These are phyloP conservation scores for Cryptococcus depauperatus DNA, from an alignment of 1,284 basidiomycete species.

Conservation along the genomic window DNA sequence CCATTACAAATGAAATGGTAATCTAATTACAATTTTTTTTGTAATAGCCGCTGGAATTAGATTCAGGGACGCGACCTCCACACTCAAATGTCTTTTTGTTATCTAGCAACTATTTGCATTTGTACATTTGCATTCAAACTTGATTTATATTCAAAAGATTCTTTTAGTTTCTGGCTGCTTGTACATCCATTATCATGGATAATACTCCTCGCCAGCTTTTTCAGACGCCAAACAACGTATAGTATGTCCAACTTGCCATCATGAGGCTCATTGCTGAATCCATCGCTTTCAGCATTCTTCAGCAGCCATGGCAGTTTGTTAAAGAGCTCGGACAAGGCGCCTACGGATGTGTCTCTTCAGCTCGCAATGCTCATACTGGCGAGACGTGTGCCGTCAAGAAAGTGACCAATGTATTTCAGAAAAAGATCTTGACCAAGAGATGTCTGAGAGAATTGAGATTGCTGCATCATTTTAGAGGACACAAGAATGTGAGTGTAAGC, in stretches of 20 bases:
- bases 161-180: too few relatives aligned
- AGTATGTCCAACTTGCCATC: slow-evolving; percentile 23
- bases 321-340: slow-evolving; percentile 93
- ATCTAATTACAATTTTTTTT: too few relatives aligned
- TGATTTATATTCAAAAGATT: too few relatives aligned
- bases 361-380: slow-evolving; percentile 70
- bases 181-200: slow-evolving; percentile 35
- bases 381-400: slow-evolving; percentile 67
- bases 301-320: slow-evolving; percentile 83
- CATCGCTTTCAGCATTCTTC: slow-evolving; percentile 56
- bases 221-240: slow-evolving; percentile 43
- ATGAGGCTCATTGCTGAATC: background rate
- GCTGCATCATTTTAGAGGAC: slow-evolving; percentile 89
- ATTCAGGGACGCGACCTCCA: too few relatives aligned
- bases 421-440: slow-evolving; percentile 85
- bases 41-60: too few relatives aligned
- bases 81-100: too few relatives aligned
- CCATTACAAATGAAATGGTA: too few relatives aligned
- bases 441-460: slow-evolving; percentile 90
- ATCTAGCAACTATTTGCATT: too few relatives aligned
- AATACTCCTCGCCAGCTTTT: slow-evolving; percentile 42
- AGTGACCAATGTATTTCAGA: slow-evolving; percentile 95
- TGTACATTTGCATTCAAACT: too few relatives aligned
- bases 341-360: slow-evolving; percentile 85
- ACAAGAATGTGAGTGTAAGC: slow-evolving; percentile 76